Evolutionary conservation across 2,329 filamentous ascomycete genomes (phyloP), one percentile per base, ranked within the genome.

Genomic region (Didymella sp.): DNA sequence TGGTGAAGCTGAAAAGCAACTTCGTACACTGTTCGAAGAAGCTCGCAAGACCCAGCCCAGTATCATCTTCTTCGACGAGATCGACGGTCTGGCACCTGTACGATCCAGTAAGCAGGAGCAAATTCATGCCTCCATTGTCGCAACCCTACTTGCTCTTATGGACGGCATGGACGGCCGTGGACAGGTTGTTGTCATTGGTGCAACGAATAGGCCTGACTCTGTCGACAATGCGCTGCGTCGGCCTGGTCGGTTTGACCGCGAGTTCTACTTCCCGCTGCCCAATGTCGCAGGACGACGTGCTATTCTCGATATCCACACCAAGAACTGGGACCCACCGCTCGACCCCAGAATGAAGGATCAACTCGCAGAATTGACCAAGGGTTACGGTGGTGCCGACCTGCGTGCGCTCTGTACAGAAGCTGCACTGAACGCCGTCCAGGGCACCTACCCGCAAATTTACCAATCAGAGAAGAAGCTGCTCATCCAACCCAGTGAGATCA

Each of bases 11-110:
- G 95, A 99, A 78, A 89, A 94, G 77, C 95, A 99, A 74, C 85
- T 99, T 51, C 88, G 95, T 42, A 80, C 98, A 55, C 83, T 99
- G 5, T 99, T 99, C 63, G 95, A 98, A 69, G 95, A 99, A 77
- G 95, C 95, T 15, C 86, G 94, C 60, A 95, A 92, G 75, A 98
- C 90, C 1, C 95, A 99, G 71, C 95, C 95, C 0, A 98, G 94
- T 75, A 99, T 99, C 77, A 99, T 99, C 75, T 99, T 99, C 81
- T 98, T 99, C 68, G 95, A 99, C 74, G 95, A 99, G 76, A 99
- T 99, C 66, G 95, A 99, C 78, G 95, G 95, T 52, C 83, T 99
- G 62, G 95, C 95, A 2, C 96, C 95, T 48, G 95, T 98, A 30
- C 86, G 95, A 67, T 98, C 95, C 12, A 97, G 94, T 77, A 98